Base-by-base conservation (phyloP, 768 basidiomycete genomes). In the Omphalotus guepiniiformis region DNA sequence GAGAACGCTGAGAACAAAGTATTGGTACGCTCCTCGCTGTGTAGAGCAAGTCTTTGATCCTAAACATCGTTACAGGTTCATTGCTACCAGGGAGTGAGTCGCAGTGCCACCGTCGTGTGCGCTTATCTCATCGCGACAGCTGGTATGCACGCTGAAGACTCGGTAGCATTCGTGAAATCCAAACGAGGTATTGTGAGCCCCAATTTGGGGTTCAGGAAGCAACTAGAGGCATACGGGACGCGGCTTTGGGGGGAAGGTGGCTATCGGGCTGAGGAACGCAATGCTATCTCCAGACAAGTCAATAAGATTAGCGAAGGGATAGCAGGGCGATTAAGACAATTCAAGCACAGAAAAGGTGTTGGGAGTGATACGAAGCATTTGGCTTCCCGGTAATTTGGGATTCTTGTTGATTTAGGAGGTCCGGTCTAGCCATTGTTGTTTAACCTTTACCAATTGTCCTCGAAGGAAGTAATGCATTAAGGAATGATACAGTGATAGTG, bases 51-150 rank as follows among this genome's bases (percentile, higher is more conserved):
- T 18, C 27, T 42, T 28, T 52, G 28, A 41, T 12, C 27, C 37
- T 32, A 37, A 49, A 15, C 12, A 45, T 25, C 5, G 23, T 29
- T 16, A 54, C 43, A 88, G 85, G 84, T 90, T 11, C 88, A 91
- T 61, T 90, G 88, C 60, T 63, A 80, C 32, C 79, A 82, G 63
- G 88, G 88, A 34, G 74, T 88, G 49, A 86, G 84, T 55, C 75
- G 88, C 19, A 86, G 84, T 35, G 76, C 88, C 1, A 88, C 85
- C 4, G 75, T 88, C 22, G 80, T 89, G 3, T 82, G 83, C 52
- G 88, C 85, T 44, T 90, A 88, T 63, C 67, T 85, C 35, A 64
- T 83, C 16, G 74, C 76, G 15, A 72, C 75, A 8, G 73, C 68
- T 22, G 65, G 69, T 15, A 81, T 85, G 78, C 60, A 62, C 4